Evolutionary conservation across 208 protist species (phyloP), one percentile per base, ranked within the genome.

Genomic region (Trypanosoma theileri): DNA sequence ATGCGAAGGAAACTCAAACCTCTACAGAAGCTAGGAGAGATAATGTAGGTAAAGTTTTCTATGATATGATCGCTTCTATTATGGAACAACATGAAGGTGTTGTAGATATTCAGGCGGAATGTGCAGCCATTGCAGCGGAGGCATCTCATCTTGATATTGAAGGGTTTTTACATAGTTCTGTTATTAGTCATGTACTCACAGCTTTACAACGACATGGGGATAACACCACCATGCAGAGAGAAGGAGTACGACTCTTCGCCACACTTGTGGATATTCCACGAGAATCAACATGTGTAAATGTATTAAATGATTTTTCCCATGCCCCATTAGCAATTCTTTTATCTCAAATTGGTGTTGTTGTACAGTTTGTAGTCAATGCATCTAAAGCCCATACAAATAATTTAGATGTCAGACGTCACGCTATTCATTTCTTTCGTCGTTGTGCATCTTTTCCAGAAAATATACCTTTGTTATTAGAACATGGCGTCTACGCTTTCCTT

Each of bases 281-380:
- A 12, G 57, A 55, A 19, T 35, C 54, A 26, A 53, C 22, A 22
- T 64, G 14, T 13, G 71, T 51, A 16, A 41, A 11, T 21, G 22
- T 54, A 48, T 17, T 14, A n/a, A 48, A 45, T 35, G 61, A 24
- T 19, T 21, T 17, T 12, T n/a, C 41, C 12, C 40, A 16, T 17
- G 58, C 69, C 44, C 71, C 80, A 12, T 55, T 77, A 44, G 78
- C 82, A 9, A 69, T 85, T 22, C 28, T 89, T 10, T 46, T 93
- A 1, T 73, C 66, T 1, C 79, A 89, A 46, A 72, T 83, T 48
- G 88, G 84, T 56, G 77, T 77, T 53, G 74, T 89, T 46, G 65
- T 88, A 17, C 64, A 28, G 24, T 79, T 73, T 53, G 73, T 91
- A 3, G 45, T 75, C 7, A 24, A n/a, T 7, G 75, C 75, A 9